Conservation (phyloP, 495 filamentous ascomycete genomes). For the Podospora fimiseda region DNA sequence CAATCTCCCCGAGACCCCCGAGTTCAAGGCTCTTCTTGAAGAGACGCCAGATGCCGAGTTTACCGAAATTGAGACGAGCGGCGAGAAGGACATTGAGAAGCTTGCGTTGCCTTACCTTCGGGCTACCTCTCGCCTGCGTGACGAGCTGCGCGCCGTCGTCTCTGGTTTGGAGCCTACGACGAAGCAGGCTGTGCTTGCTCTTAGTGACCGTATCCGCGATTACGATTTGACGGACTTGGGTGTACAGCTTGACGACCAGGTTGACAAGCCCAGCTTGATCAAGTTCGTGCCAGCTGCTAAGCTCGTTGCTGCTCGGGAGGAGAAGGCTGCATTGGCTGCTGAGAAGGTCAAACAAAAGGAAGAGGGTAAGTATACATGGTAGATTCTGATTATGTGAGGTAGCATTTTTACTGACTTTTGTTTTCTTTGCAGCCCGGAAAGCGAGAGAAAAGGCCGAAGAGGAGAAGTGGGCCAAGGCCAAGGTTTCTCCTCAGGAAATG, state of each 20-base stretch:
- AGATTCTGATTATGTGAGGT: slow-evolving; percentile 15
- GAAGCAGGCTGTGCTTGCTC: slow-evolving; percentile 55
- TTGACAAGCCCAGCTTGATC: slow-evolving; percentile 63
- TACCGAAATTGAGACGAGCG: slow-evolving; percentile 29
- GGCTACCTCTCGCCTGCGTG: slow-evolving; percentile 58
- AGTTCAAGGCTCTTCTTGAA: slow-evolving; percentile 24
- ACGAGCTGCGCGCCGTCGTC: slow-evolving; percentile 57
- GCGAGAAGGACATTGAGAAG: slow-evolving; percentile 40
- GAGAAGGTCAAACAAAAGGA: slow-evolving; percentile 54
- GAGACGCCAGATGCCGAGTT: slow-evolving; percentile 39
- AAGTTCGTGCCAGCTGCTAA: slow-evolving; percentile 69
- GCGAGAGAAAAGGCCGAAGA: slow-evolving; percentile 48
- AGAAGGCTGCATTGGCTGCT: slow-evolving; percentile 53
- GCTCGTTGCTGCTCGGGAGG: slow-evolving; percentile 63
- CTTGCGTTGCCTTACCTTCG: slow-evolving; percentile 59
- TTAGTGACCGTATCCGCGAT: slow-evolving; percentile 78
- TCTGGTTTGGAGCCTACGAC: slow-evolving; percentile 44
- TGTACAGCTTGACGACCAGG: slow-evolving; percentile 81
- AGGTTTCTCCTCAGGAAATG: slow-evolving; percentile 60
- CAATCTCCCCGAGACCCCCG: slow-evolving; percentile 24
- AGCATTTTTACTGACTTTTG: slow-evolving; percentile 5
- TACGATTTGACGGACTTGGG: slow-evolving; percentile 69
- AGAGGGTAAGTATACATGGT: slow-evolving; percentile 39
- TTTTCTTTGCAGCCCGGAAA: slow-evolving; percentile 26
- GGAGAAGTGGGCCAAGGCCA: slow-evolving; percentile 62